Base-by-base conservation (phyloP, 169 alveolate species). In the Plasmodium reichenowi region DNA sequence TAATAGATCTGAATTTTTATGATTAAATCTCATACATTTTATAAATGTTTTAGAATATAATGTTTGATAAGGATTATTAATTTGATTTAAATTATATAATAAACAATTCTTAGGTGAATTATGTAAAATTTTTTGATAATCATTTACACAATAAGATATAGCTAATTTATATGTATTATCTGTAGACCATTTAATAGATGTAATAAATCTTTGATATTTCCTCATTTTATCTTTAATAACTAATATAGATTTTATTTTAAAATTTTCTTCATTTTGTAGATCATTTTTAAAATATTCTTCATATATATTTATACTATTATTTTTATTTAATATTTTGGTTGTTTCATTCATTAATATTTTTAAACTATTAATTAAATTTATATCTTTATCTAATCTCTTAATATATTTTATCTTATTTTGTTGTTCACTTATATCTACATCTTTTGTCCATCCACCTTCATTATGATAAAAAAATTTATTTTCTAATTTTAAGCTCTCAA, bases 371-470 rank as follows among this genome's bases (percentile, higher is more conserved):
- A 88, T 72, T 60, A 74, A 54, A 24, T 63, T 72, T 66, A 80
- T 52, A 63, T 72, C 87, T 29, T 72, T 72, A 12, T 64, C 88
- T 43, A 88, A 47, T n/a, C 87, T 74, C 22, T 75, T 72, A 17
- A 64, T 68, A 73, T 75, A 63, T 72, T 64, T 74, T n/a, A 73
- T 22, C 64, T 73, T 74, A 52, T 88, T 87, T 45, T 88, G 89
- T 12, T 80, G 75, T 3, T 80, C 90, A 67, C 78, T 73, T 2
- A 73, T 50, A 22, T 73, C 93, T 68, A 88, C 38, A 26, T 88
- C 89, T 59, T 64, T 88, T 17, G 87, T 67, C 87, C 90, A 73
- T 52, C 87, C 87, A 10, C 90, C 90, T 88, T 71, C 90, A 29
- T 75, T 75, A 26, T 88, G 91, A 52, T 80, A 80, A 38, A 88